These are phyloP conservation scores for Yamadazyma siamensis DNA, from an alignment of 1,139 yeast species.

Conservation along the genomic window DNA sequence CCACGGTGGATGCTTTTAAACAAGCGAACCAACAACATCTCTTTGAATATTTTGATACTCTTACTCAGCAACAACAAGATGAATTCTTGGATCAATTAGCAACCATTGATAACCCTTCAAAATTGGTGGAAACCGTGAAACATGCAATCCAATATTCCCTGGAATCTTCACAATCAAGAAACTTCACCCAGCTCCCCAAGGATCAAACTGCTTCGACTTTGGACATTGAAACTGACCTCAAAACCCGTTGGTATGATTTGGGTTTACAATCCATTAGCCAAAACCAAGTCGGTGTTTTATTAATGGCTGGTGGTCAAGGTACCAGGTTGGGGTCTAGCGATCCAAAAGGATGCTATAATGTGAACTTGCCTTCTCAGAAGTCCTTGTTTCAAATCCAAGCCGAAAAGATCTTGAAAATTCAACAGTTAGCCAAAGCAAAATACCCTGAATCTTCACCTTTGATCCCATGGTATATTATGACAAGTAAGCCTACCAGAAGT, in stretches of 20 bases:
- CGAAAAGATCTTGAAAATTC: constrained; percentile 69
- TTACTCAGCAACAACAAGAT: constrained; percentile 27
- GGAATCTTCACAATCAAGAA: constrained; percentile 24
- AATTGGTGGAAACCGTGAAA: constrained; percentile 42
- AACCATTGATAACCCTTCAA: constrained; percentile 38
- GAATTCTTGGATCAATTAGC: constrained; percentile 35
- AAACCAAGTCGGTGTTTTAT: constrained; percentile 80
- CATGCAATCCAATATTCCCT: constrained; percentile 45
- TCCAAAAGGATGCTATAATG: constrained; percentile 94
- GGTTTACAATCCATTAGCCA: constrained; percentile 70
- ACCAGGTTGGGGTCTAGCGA: constrained; percentile 83
- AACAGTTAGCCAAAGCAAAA: constrained; percentile 47
- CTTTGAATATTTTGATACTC: constrained; percentile 39
- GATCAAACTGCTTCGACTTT: constrained; percentile 49
- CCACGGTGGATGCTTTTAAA: constrained; percentile 37
- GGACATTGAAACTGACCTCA: constrained; percentile 27
- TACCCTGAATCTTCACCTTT: constrained; percentile 23
- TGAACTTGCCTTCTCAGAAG: constrained; percentile 79
- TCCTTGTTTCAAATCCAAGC: constrained; percentile 92
- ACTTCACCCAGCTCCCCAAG: constrained; percentile 50
- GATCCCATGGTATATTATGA: constrained; percentile 92
- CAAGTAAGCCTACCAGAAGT: constrained; percentile 81
- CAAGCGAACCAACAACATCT: constrained; percentile 49
- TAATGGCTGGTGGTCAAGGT: constrained; percentile 99
- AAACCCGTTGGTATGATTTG: constrained; percentile 45